Conservation (phyloP, 345 rosid genomes). For the thale cress (Arabidopsis thaliana) region TAIR10.1 NC_003070.9:19635001-19635500, state of each 20-base stretch:
- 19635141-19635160: slow-evolving; percentile 49
- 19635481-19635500: too few relatives aligned
- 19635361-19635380: too few relatives aligned
- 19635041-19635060: background rate
- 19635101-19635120: slow-evolving; percentile 40
- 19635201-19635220: slow-evolving; percentile 26
- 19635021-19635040: background rate
- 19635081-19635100: slow-evolving; percentile 3
- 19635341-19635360: too few relatives aligned
- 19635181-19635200: slow-evolving; percentile 50
- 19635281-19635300: slow-evolving; percentile 16
- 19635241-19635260: slow-evolving; percentile 9
- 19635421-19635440: too few relatives aligned
- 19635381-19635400: too few relatives aligned
- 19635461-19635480: too few relatives aligned
- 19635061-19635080: background rate
- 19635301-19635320: slow-evolving; percentile 5
- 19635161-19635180: slow-evolving; percentile 50
- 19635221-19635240: slow-evolving; percentile 16
- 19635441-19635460: too few relatives aligned
- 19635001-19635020: background rate
- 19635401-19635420: too few relatives aligned
- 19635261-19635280: slow-evolving; percentile 25
- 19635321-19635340: background rate
- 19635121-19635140: slow-evolving; percentile 42